Percentiles rank a stretch among this genome's conserved stretches.
Conservation (phyloP, 2,329 filamentous ascomycete species). For the Colletotrichum sp. region DNA sequence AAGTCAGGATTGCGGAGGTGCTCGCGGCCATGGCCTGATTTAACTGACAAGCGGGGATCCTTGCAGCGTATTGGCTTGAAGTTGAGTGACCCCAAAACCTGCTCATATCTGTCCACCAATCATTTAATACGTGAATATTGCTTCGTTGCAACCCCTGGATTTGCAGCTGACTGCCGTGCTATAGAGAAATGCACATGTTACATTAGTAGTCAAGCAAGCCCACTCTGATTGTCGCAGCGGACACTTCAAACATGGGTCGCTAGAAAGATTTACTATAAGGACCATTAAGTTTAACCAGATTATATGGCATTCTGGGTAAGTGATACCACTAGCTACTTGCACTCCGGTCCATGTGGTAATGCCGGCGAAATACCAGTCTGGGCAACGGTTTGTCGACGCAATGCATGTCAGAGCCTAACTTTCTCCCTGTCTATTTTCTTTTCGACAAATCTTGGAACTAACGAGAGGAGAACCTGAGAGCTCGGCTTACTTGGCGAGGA, state of each 20-base stretch:
- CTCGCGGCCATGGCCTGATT: background rate
- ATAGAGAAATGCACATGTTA: background rate
- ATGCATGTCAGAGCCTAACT: background rate
- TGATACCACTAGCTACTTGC: background rate
- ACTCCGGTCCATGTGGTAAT: background rate
- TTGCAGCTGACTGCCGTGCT: background rate
- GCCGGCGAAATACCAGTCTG: background rate
- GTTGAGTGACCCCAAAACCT: background rate
- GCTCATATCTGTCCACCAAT: conserved; percentile 6
- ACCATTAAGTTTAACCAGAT: background rate
- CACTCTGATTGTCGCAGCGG: background rate
- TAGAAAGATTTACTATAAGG: background rate
- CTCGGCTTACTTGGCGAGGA: background rate
- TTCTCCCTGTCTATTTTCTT: background rate
- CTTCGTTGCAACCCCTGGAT: background rate
- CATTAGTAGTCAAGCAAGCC: background rate
- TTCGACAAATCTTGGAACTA: background rate
- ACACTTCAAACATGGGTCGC: background rate
- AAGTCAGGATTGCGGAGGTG: background rate
- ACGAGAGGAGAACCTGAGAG: background rate
- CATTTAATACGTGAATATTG: conserved; percentile 2
- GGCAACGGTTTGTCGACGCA: background rate
- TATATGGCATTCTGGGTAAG: background rate
- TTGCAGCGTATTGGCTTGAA: background rate
- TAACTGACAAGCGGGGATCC: background rate